These are phyloP conservation scores for Lentinus polychrous DNA, from an alignment of 1,284 basidiomycete species.

Conservation along the genomic window DNA sequence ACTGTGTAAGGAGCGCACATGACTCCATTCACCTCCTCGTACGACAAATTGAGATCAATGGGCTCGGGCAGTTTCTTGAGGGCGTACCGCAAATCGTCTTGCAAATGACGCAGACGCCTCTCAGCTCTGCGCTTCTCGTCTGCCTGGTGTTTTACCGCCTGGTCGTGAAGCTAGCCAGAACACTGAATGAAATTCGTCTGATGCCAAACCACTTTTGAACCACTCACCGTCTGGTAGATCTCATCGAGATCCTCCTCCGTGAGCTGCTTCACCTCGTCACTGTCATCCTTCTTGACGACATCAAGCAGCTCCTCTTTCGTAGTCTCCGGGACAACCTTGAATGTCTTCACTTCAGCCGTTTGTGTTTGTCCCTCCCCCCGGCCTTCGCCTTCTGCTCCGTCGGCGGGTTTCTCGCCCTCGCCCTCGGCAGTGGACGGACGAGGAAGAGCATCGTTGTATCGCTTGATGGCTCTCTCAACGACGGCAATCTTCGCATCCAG, in stretches of 20 bases:
- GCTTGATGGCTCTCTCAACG: constrained; percentile 55
- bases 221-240: constrained; percentile 63
- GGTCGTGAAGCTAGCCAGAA: constrained; percentile 54
- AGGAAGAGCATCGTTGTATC: constrained; percentile 31
- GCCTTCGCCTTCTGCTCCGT: constrained; percentile 23
- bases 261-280: constrained; percentile 41
- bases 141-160: constrained; percentile 65
- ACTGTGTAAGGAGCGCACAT: background rate
- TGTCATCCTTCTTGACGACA: constrained; percentile 48
- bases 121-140: constrained; percentile 81
- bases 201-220: constrained; percentile 4
- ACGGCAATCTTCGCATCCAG: constrained; percentile 70
- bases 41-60: constrained; percentile 66
- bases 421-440: constrained; percentile 5
- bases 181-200: constrained; percentile 7
- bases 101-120: constrained; percentile 77
- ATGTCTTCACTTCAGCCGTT: constrained; percentile 26
- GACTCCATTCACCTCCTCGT: constrained; percentile 60
- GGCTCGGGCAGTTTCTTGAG: constrained; percentile 84
- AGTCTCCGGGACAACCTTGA: constrained; percentile 50
- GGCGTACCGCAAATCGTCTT: constrained; percentile 95
- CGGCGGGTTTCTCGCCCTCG: constrained; percentile 17
- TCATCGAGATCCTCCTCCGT: constrained; percentile 48
- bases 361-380: constrained; percentile 29
- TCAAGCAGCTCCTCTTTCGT: constrained; percentile 53